A percentile compares a stretch with the other conserved stretches of the same genome.
phyloP scores from a whole-genome alignment of 306 rosid genomes.

The Dicorynia guianensis region DNA sequence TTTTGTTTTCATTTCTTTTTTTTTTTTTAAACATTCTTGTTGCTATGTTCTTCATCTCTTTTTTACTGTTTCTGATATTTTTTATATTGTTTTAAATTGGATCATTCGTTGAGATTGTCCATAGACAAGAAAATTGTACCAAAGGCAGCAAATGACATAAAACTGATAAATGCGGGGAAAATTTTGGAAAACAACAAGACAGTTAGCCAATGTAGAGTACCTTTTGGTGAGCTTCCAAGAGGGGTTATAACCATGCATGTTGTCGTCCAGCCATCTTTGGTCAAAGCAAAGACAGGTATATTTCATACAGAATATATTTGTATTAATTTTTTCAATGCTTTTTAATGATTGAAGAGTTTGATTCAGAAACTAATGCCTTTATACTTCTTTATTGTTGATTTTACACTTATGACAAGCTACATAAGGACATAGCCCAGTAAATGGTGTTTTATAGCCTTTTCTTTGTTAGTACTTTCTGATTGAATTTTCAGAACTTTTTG shows the following conservation, averaged over 20 bases:
- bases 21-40: background rate
- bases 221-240: conserved; percentile 79
- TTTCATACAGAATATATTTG: conserved; percentile 34
- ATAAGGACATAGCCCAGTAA: too few species aligned
- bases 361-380: conserved; percentile 10
- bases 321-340: background rate
- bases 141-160: conserved; percentile 83
- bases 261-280: conserved; percentile 84
- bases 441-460: too few species aligned
- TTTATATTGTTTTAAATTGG: conserved; percentile 29
- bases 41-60: background rate
- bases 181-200: conserved; percentile 92
- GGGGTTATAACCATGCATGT: conserved; percentile 93
- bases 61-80: background rate
- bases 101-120: conserved; percentile 32
- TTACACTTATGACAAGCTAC: too few species aligned
- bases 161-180: conserved; percentile 84
- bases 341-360: conserved; percentile 1
- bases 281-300: conserved; percentile 86
- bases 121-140: conserved; percentile 81
- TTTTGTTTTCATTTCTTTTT: background rate
- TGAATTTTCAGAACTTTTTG: too few species aligned
- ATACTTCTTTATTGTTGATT: background rate
- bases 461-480: too few species aligned
- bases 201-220: conserved; percentile 86